Evolutionary conservation across 1,284 basidiomycete species (phyloP).

Genomic region (Fomitopsis pinicola): DNA sequence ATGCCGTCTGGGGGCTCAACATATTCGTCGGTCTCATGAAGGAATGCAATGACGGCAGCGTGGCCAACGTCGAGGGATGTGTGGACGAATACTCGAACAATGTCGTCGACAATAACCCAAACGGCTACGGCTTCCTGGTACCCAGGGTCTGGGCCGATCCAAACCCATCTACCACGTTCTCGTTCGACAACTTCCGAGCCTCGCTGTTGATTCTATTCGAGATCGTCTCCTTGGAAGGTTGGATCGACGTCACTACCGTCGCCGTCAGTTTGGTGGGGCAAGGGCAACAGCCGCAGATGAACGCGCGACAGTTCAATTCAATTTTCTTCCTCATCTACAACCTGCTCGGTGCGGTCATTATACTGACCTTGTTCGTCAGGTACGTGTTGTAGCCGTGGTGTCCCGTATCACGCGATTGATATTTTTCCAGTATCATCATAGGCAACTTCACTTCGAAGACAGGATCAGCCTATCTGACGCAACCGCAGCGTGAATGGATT

Average conservation of each 20-base stretch:
- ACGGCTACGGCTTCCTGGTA: slow-evolving; percentile 61
- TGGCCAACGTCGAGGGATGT: slow-evolving; percentile 62
- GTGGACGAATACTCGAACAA: slow-evolving; percentile 72
- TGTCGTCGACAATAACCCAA: slow-evolving; percentile 25
- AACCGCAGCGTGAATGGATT: slow-evolving; percentile 94
- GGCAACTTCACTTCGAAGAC: slow-evolving; percentile 88
- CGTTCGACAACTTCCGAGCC: slow-evolving; percentile 86
- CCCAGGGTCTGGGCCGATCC: slow-evolving; percentile 92
- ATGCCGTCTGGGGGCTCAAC: slow-evolving; percentile 96
- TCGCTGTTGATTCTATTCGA: slow-evolving; percentile 94
- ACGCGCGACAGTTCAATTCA: slow-evolving; percentile 77
- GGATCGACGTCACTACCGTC: slow-evolving; percentile 88
- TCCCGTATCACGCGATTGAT: background rate
- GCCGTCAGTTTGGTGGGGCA: slow-evolving; percentile 78
- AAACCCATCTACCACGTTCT: slow-evolving; percentile 78
- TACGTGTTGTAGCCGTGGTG: slow-evolving; percentile 28
- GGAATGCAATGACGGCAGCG: slow-evolving; percentile 75
- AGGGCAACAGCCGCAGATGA: slow-evolving; percentile 66
- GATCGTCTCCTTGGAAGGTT: slow-evolving; percentile 94
- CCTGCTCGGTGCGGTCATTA: slow-evolving; percentile 87
- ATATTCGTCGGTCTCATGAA: slow-evolving; percentile 89
- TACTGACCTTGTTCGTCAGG: slow-evolving; percentile 87
- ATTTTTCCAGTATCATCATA: slow-evolving; percentile 77
- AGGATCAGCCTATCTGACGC: slow-evolving; percentile 80
- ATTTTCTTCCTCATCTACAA: slow-evolving; percentile 96